phyloP scores from a whole-genome alignment of 164 flowering plant genomes.

The Umbellularia californica region DNA sequence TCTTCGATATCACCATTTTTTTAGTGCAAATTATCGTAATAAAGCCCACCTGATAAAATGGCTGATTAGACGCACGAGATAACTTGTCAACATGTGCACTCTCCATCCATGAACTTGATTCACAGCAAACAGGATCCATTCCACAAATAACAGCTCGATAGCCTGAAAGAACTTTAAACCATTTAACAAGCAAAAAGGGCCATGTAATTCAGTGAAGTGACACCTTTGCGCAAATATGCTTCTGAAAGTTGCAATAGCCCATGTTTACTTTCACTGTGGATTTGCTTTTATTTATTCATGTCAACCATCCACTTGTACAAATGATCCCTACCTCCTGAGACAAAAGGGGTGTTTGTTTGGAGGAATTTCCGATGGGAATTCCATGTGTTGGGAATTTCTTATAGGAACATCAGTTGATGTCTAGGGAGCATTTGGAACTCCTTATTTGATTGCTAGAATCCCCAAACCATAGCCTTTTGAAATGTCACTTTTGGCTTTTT shows the following conservation, averaged over 20 bases:
- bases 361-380: no score
- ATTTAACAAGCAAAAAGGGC: neutral
- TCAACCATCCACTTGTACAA: neutral
- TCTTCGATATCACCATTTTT: neutral
- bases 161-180: constrained; percentile 33
- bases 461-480: no score
- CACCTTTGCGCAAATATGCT: neutral
- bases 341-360: no score
- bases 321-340: no score
- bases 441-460: no score
- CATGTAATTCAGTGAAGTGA: neutral
- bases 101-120: constrained; percentile 90
- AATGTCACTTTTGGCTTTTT: no score
- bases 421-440: no score
- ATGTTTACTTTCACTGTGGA: neutral
- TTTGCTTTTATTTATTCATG: neutral
- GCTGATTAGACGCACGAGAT: constrained; percentile 72
- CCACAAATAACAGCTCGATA: constrained; percentile 91
- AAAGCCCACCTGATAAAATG: constrained; percentile 82
- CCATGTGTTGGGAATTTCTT: no score
- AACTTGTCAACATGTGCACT: constrained; percentile 67
- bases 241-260: neutral
- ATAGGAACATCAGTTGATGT: no score
- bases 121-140: constrained; percentile 96
- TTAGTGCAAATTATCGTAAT: neutral